A percentile compares a stretch with the other conserved stretches of the same genome.
These are phyloP conservation scores for Dactylellina cionopaga DNA, from an alignment of 2,329 filamentous ascomycete species.

Conservation along the genomic window DNA sequence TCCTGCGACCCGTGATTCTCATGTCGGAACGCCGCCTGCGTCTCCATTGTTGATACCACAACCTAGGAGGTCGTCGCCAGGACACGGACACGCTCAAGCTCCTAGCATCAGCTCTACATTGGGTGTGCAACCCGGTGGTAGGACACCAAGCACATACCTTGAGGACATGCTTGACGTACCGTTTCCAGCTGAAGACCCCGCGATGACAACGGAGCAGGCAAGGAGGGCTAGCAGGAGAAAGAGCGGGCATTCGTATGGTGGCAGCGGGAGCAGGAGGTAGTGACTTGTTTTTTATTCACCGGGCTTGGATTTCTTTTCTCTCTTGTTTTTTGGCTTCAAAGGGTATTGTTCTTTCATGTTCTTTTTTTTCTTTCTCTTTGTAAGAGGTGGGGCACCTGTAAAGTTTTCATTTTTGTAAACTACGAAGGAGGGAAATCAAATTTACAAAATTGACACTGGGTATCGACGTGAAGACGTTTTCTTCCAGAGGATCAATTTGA, in stretches of 20 bases:
- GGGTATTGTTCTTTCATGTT: slow-evolving; percentile 64
- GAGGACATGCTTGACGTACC: slow-evolving; percentile 80
- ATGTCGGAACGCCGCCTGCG: slow-evolving; percentile 54
- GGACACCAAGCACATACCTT: slow-evolving; percentile 87
- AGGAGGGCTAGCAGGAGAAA: slow-evolving; percentile 34
- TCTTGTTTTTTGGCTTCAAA: slow-evolving; percentile 25
- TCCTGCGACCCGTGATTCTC: slow-evolving; percentile 53
- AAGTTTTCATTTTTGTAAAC: slow-evolving; percentile 9
- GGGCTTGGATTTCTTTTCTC: slow-evolving; percentile 12
- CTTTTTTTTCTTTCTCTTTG: slow-evolving; percentile 11
- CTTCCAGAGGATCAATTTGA: too few species aligned
- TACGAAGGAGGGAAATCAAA: background rate
- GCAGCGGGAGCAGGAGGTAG: slow-evolving; percentile 31
- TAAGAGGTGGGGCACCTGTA: too few species aligned
- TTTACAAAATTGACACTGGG: too few species aligned
- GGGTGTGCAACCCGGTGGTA: slow-evolving; percentile 72
- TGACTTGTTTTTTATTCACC: slow-evolving; percentile 3
- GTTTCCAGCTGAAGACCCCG: slow-evolving; percentile 62
- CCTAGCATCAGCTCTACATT: slow-evolving; percentile 62
- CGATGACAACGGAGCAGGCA: slow-evolving; percentile 59
- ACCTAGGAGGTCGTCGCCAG: slow-evolving; percentile 51
- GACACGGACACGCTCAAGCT: slow-evolving; percentile 51
- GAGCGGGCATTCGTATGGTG: slow-evolving; percentile 36
- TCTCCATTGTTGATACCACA: slow-evolving; percentile 55
- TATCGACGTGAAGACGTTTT: too few species aligned